Conservation (phyloP, 2,329 filamentous ascomycete species). For the Talaromyces pinophilus region DNA sequence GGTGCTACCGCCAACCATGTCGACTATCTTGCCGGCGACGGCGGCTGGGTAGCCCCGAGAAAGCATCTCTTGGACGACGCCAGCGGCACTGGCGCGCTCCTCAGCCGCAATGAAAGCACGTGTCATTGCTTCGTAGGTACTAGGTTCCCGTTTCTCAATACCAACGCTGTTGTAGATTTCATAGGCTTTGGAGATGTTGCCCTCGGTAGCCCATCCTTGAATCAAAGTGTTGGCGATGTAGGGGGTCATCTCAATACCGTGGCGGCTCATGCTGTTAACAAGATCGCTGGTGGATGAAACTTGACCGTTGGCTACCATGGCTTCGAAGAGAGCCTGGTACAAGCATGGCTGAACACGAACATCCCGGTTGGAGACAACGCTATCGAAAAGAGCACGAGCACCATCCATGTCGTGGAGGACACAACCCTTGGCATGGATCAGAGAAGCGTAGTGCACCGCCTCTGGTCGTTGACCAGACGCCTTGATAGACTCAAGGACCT, state of each 20-base stretch:
- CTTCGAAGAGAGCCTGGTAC: constrained; percentile 95
- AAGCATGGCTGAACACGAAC: constrained; percentile 78
- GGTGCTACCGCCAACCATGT: constrained; percentile 66
- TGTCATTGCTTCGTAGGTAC: constrained; percentile 98
- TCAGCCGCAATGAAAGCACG: constrained; percentile 85
- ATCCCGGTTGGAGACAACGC: constrained; percentile 67
- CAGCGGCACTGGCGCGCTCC: constrained; percentile 72
- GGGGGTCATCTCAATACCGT: constrained; percentile 80
- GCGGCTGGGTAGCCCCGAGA: constrained; percentile 86
- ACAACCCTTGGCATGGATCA: constrained; percentile 95
- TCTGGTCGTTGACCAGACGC: constrained; percentile 74
- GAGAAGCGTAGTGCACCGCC: constrained; percentile 89
- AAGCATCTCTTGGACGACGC: constrained; percentile 85
- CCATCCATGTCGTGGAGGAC: constrained; percentile 87
- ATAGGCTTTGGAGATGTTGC: constrained; percentile 76
- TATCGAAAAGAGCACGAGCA: constrained; percentile 78
- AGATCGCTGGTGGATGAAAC: constrained; percentile 74
- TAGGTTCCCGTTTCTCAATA: constrained; percentile 81
- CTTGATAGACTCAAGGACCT: constrained; percentile 76
- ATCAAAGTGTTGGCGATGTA: constrained; percentile 99
- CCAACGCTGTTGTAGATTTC: constrained; percentile 78
- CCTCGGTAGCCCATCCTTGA: constrained; percentile 88
- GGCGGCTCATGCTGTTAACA: constrained; percentile 71
- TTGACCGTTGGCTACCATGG: constrained; percentile 91
- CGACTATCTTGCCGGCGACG: constrained; percentile 89